A percentile compares a stretch with the other conserved stretches of the same genome.
phyloP scores from a whole-genome alignment of 2,329 filamentous ascomycete genomes.

The Cryphonectria nitschkei region DNA sequence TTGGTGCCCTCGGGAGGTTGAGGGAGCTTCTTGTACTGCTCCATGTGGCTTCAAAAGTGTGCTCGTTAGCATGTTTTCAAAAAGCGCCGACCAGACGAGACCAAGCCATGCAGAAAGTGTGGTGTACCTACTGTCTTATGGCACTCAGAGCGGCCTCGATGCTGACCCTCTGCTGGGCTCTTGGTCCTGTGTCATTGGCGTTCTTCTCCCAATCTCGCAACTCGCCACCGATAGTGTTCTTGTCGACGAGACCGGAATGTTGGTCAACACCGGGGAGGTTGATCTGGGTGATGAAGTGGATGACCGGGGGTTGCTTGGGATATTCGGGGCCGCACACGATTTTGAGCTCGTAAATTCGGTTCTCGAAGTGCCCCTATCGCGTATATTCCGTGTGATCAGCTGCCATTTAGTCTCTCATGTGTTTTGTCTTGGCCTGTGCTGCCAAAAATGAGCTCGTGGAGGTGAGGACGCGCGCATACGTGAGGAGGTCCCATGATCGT shows the following conservation, averaged over 20 bases:
- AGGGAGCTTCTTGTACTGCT: constrained; percentile 91
- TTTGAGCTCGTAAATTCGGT: constrained; percentile 97
- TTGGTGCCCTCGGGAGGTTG: constrained; percentile 86
- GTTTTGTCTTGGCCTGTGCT: constrained; percentile 1
- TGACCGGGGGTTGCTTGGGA: constrained; percentile 83
- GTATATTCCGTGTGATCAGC: constrained; percentile 5
- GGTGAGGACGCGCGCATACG: constrained; percentile 51
- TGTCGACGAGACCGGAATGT: constrained; percentile 81
- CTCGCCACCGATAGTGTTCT: constrained; percentile 74
- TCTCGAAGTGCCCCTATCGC: constrained; percentile 87
- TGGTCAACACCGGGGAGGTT: constrained; percentile 94
- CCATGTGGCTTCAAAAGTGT: constrained; percentile 77
- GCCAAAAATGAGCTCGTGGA: neutral
- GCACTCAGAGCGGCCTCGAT: constrained; percentile 42
- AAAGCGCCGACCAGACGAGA: neutral
- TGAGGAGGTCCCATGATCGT: constrained; percentile 96
- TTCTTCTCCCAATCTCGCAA: constrained; percentile 89
- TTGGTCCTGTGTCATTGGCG: constrained; percentile 51
- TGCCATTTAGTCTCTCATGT: constrained; percentile 1
- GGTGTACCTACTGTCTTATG: constrained; percentile 38
- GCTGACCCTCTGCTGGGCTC: constrained; percentile 39
- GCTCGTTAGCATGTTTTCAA: constrained; percentile 29
- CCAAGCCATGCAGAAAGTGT: neutral
- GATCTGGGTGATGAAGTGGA: constrained; percentile 92
- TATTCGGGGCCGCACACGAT: constrained; percentile 93